Base-by-base conservation (phyloP, 2,329 filamentous ascomycete species). In the Tolypocladium nubicola region DNA sequence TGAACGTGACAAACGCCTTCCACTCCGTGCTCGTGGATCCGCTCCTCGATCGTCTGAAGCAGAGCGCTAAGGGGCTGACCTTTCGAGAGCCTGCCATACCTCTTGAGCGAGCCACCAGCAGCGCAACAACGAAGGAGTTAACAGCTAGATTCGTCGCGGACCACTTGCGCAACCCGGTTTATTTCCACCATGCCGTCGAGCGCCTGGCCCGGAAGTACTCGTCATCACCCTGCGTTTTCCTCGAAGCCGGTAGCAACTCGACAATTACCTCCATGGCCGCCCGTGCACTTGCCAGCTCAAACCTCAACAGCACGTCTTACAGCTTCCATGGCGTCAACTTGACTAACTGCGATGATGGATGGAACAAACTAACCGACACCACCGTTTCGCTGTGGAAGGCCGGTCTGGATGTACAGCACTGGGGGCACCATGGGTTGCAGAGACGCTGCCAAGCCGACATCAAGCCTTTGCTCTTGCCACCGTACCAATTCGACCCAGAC, bases 1-100 rank as follows among this genome's bases (percentile, higher is more conserved):
- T 81, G 0, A 68, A 73, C 16, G 74, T 77, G 1, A 75, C 76
- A 0, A 71, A 80, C 56, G 77, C 74, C 0, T 80, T 78, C 61
- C 78, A 80, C 60, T 79, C 73, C 0, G 52, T 55, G 0, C 64
- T 80, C 0, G 71, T 75, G 0, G 75, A 79, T 0, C 53, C 58
- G 0, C 53, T 79, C 1, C 53, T 70, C 9, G 16, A 52, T 1
- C 39, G 58, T 0, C 63, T 76, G 1, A 61, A 63, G 16, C 23
- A 61, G 1, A 37, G 71, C 2, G 72, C 61, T 0, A 54, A 65
- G 4, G 38, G 30, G 1, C 7, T 63, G 13, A 30, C 39, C 1
- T 60, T 58, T 37, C 23, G 40, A 0, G 49, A 35, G 23, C 45
- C 57, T 43, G 19, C 19, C 19, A 56, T 63, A 49, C 39, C 53